Base-by-base conservation (phyloP, 2,329 filamentous ascomycete genomes). In the Ilyonectria destructans region DNA sequence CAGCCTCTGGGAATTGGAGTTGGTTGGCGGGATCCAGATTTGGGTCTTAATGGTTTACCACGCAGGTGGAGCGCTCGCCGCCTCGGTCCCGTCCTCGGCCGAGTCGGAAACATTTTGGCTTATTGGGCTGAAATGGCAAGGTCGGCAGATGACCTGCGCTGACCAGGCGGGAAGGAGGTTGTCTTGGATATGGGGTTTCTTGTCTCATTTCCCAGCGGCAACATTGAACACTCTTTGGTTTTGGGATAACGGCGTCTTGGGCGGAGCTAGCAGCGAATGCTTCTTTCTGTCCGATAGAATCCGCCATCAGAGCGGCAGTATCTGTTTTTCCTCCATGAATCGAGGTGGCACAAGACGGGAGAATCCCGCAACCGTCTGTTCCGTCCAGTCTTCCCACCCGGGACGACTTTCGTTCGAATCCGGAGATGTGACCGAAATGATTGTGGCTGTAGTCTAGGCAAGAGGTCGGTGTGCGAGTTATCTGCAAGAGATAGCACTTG, bases 261-360 rank as follows among this genome's bases (percentile, higher is more conserved):
- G 54, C 54, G 54, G 55, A 58, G 52, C 23, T 57, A 45, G 55
- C 55, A 58, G 60, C 33, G 21, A 23, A 51, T 57, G 48, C 45
- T 63, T 63, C 29, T 51, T 37, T 37, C 48, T 49, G 60, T 49
- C 52, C 45, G 64, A 62, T 69, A 72, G 56, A 70, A 54, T 73
- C 62, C 59, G 65, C 58, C 63, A 63, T 59, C 68, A 63, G 69
- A 72, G 67, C 58, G 64, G 62, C 33, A 63, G 52, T 57, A 13
- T 57, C 60, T 74, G 69, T 59, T 74, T 69, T 75, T 62, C 65
- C 69, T 58, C 58, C 52, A 67, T 72, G 64, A 74, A 74, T 74
- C 63, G 69, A 74, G 62, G 71, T 60, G 68, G 57, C 57, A 65
- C 49, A 65, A 60, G 72, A 73, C 62, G 65, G 72, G 70, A 62